These are phyloP conservation scores for Petasospora fabianii DNA, from an alignment of 1,139 yeast species.

Conservation along the genomic window DNA sequence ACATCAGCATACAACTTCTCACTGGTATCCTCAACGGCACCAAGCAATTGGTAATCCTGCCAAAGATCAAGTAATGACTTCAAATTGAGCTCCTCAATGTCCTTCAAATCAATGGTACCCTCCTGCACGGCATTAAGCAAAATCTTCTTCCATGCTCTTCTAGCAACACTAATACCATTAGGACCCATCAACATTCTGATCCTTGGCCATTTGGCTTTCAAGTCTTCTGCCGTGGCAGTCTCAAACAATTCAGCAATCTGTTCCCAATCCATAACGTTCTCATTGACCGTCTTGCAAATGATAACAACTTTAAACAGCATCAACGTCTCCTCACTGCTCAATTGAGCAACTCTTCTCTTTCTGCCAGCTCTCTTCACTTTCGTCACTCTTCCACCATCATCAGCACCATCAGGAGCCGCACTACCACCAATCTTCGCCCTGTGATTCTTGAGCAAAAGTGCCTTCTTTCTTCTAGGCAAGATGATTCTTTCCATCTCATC, in stretches of 20 bases:
- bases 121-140: slow-evolving; percentile 50
- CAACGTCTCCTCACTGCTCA: slow-evolving; percentile 42
- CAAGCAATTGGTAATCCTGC: slow-evolving; percentile 44
- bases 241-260: slow-evolving; percentile 46
- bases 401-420: no score
- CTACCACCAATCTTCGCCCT: no score
- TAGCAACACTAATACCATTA: slow-evolving; percentile 48
- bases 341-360: slow-evolving; percentile 17
- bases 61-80: slow-evolving; percentile 51
- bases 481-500: no score
- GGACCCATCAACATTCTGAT: slow-evolving; percentile 57
- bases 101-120: slow-evolving; percentile 42
- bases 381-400: no score
- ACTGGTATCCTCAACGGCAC: slow-evolving; percentile 22
- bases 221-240: slow-evolving; percentile 34
- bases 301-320: slow-evolving; percentile 54
- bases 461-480: no score
- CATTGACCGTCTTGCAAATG: slow-evolving; percentile 54
- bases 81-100: slow-evolving; percentile 47
- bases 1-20: slow-evolving; percentile 30
- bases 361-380: slow-evolving; percentile 8
- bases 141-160: slow-evolving; percentile 56
- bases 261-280: slow-evolving; percentile 54
- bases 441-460: no score
- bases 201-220: slow-evolving; percentile 59